phyloP scores from a whole-genome alignment of 2,329 filamentous ascomycete genomes.

The Penicillium sp. region DNA sequence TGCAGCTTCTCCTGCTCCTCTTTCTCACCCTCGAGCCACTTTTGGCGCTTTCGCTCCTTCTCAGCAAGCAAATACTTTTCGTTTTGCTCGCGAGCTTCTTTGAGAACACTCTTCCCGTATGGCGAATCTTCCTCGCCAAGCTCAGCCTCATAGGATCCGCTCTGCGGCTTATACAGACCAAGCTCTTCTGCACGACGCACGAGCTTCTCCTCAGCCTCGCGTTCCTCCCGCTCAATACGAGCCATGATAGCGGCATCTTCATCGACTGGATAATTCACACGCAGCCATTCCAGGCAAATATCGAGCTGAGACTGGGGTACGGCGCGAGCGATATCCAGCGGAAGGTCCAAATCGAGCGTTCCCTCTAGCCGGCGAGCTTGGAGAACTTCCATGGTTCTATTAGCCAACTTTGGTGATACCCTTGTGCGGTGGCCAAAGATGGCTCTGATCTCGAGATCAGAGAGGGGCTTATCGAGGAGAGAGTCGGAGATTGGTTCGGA shows the following conservation, averaged over 20 bases:
- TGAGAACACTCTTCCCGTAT: slow-evolving; percentile 43
- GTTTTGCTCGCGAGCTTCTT: slow-evolving; percentile 40
- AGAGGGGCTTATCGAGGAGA: slow-evolving; percentile 30
- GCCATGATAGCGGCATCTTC: slow-evolving; percentile 50
- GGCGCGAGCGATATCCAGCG: slow-evolving; percentile 36
- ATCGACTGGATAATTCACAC: slow-evolving; percentile 43
- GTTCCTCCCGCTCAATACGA: slow-evolving; percentile 42
- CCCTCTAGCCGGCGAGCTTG: slow-evolving; percentile 46
- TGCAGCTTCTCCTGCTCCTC: slow-evolving; percentile 35
- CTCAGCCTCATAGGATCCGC: slow-evolving; percentile 43
- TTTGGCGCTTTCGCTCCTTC: slow-evolving; percentile 49
- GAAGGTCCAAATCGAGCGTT: slow-evolving; percentile 46
- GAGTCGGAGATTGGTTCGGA: slow-evolving; percentile 11
- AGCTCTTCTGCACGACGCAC: slow-evolving; percentile 39
- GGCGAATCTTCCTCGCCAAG: slow-evolving; percentile 42
- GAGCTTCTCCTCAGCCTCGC: slow-evolving; percentile 37
- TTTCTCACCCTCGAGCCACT: slow-evolving; percentile 55
- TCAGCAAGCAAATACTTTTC: slow-evolving; percentile 40
- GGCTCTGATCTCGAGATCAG: slow-evolving; percentile 31
- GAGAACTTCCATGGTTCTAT: slow-evolving; percentile 39
- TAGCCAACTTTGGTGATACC: slow-evolving; percentile 33
- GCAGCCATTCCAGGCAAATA: slow-evolving; percentile 42
- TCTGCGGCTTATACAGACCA: slow-evolving; percentile 45
- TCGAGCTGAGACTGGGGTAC: slow-evolving; percentile 35
- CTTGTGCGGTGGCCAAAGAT: slow-evolving; percentile 35